Conservation (phyloP, 306 rosid species). For the Cyamopsis tetragonoloba region DNA sequence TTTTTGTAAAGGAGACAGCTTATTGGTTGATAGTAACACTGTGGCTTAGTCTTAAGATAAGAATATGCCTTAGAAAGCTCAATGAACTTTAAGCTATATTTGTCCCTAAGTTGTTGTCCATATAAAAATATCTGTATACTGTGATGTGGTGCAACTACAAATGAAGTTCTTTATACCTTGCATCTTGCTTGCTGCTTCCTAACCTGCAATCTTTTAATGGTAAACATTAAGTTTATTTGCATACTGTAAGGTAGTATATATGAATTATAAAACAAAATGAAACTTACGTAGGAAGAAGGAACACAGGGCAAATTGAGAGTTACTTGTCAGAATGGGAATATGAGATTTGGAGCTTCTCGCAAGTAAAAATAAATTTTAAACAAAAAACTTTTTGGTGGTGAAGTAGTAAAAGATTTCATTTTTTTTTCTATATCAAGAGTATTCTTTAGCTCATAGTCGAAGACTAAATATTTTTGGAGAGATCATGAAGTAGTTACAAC, state of each 20-base stretch:
- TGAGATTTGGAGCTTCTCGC: conserved; percentile 8
- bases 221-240: neutral
- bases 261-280: neutral
- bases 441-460: too few relatives aligned
- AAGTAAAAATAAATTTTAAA: neutral
- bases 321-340: neutral
- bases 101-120: conserved; percentile 19
- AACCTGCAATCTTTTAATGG: neutral
- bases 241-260: conserved; percentile 7
- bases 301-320: neutral
- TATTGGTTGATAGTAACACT: conserved; percentile 12
- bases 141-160: neutral
- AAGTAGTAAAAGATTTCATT: too few relatives aligned
- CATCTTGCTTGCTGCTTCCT: conserved; percentile 24
- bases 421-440: too few relatives aligned
- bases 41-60: conserved; percentile 27
- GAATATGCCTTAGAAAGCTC: conserved; percentile 20
- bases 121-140: neutral
- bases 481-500: too few relatives aligned
- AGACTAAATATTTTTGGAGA: too few relatives aligned
- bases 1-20: neutral
- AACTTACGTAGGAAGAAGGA: neutral
- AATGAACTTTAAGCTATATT: conserved; percentile 11
- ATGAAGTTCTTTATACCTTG: conserved; percentile 20
- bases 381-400: conserved; percentile 21